phyloP scores from a whole-genome alignment of 148 eudicot genomes.

The Polygonum aviculare region DNA sequence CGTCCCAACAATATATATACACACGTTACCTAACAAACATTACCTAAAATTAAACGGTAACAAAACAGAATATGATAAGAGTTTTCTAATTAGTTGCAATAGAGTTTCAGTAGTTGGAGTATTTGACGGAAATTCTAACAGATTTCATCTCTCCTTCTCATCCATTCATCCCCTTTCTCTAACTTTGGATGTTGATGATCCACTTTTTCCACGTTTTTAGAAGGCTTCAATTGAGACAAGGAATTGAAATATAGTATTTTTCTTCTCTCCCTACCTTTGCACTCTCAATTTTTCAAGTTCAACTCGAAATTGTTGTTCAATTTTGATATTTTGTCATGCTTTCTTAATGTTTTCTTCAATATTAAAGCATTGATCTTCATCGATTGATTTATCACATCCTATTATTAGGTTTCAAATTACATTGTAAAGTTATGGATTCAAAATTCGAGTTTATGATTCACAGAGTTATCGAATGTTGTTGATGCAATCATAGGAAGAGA shows the following conservation, averaged over 20 bases:
- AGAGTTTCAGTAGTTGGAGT: neutral
- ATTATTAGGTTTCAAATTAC: neutral
- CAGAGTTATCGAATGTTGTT: neutral
- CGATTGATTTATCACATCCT: neutral
- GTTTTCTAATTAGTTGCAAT: neutral
- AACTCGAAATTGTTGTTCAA: neutral
- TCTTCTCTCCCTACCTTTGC: neutral
- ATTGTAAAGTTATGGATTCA: neutral
- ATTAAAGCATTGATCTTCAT: neutral
- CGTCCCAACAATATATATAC: neutral
- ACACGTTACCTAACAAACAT: too few relatives aligned
- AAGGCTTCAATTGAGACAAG: neutral
- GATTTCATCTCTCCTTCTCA: neutral
- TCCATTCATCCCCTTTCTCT: neutral
- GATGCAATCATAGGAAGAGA: too few relatives aligned
- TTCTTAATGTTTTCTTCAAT: neutral
- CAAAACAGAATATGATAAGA: too few relatives aligned
- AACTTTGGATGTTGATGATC: neutral
- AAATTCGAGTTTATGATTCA: neutral
- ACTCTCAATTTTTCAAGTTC: neutral
- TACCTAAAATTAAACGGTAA: too few relatives aligned
- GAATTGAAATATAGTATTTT: neutral
- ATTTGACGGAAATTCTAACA: neutral
- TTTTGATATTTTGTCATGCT: neutral
- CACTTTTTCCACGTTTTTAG: neutral